Evolutionary conservation across 495 filamentous ascomycete genomes (phyloP), one percentile per base, ranked within the genome.

Genomic region (Tricharina praecox): DNA sequence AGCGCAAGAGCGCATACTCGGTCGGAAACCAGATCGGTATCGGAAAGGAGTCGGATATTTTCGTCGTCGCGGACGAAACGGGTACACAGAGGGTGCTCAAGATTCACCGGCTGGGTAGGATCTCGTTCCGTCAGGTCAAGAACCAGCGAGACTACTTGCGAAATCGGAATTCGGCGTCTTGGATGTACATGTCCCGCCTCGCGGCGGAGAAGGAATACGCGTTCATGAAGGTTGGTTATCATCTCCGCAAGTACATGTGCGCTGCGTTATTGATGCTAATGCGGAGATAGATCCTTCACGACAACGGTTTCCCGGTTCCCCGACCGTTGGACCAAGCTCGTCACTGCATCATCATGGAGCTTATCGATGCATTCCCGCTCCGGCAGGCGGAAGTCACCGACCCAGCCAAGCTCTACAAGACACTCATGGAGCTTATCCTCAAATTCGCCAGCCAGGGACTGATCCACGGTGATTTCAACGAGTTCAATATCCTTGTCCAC

Each of bases 391-490:
- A 68, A 30, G 78, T 95, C 4, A 75, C 83, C 10, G 73, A 92
- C 43, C 83, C 85, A 0, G 82, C 83, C 7, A 61, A 57, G 23
- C 69, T 99, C 16, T 96, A 96, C 66, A 78, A 80, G 28, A 81
- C 93, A 44, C 67, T 99, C 45, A 92, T 99, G 62, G 73, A 77
- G 45, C 75, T 94, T 50, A 84, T 95, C 50, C 61, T 99, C 35
- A 69, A 75, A 41, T 71, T 99, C 20, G 90, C 90, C n/a, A 70
- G 73, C 23, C 78, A 81, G 55, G 92, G 90, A 5, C 66, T 99
- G 47, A 96, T 99, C 45, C 90, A 99, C 62, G 92, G 90, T 53
- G 90, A 99, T 62, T 96, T 93, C 68, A 99, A 99, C 67, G 92
- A 96, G 66, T 99, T 99, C 70, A 99, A 99, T 59, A 84, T 99